Conservation (phyloP, 768 basidiomycete species). For the Russula foetens region DNA sequence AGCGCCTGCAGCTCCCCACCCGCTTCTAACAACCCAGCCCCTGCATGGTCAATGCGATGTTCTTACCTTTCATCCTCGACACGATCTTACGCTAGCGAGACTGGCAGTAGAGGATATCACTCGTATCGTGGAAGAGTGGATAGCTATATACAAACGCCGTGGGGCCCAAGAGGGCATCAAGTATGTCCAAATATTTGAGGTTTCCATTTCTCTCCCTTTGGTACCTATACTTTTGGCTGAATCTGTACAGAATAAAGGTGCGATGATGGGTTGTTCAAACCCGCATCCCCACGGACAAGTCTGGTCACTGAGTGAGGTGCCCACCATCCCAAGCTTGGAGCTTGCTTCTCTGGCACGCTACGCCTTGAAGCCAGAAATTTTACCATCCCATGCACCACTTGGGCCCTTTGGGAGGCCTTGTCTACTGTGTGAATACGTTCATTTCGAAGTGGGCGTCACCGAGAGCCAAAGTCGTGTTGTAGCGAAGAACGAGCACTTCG, state of each 20-base stretch:
- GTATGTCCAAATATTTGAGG: constrained; percentile 91
- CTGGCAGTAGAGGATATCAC: constrained; percentile 51
- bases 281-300: constrained; percentile 92
- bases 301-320: constrained; percentile 67
- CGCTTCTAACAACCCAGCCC: constrained; percentile 54
- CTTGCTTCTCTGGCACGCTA: constrained; percentile 49
- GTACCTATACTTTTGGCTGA: neutral
- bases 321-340: constrained; percentile 61
- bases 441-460: constrained; percentile 45
- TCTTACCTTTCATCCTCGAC: constrained; percentile 75
- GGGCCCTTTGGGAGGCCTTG: constrained; percentile 50
- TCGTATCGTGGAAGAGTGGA: constrained; percentile 67
- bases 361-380: constrained; percentile 28
- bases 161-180: constrained; percentile 58
- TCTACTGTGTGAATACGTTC: constrained; percentile 68
- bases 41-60: constrained; percentile 85
- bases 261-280: constrained; percentile 93
- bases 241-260: constrained; percentile 34
- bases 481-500: constrained; percentile 64
- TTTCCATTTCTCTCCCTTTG: constrained; percentile 24
- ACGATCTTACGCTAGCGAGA: constrained; percentile 76
- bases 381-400: constrained; percentile 41
- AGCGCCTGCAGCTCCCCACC: constrained; percentile 42
- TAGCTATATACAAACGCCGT: constrained; percentile 47
- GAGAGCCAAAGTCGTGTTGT: constrained; percentile 55